Evolutionary conservation across 371 early-diverging fungal genomes (phyloP).

Genomic region (Mortierella sp.): DNA sequence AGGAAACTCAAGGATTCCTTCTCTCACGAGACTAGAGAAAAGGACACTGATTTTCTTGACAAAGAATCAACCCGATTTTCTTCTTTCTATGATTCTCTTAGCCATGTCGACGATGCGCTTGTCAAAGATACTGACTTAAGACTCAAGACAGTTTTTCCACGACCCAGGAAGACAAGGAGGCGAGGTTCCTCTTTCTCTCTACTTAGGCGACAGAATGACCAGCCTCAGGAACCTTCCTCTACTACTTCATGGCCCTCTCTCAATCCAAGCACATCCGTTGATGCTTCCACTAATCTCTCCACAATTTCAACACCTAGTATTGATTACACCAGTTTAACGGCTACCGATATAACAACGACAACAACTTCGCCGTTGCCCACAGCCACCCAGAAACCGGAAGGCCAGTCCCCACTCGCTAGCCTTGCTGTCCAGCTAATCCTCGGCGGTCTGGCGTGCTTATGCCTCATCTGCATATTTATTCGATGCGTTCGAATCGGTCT

Average conservation of each 20-base stretch:
- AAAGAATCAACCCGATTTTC: background rate
- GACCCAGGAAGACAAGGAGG: background rate
- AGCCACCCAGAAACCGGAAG: background rate
- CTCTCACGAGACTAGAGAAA: background rate
- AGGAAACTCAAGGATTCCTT: background rate
- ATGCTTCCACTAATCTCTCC: background rate
- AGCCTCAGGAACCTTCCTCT: background rate
- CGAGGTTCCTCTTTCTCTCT: background rate
- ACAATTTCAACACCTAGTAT: background rate
- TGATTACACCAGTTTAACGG: background rate
- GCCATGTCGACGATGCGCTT: background rate
- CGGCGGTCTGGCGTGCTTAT: constrained; percentile 13
- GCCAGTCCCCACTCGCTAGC: constrained; percentile 28
- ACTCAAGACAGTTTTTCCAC: background rate
- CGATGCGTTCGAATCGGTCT: constrained; percentile 26
- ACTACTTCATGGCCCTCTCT: background rate
- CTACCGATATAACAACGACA: background rate
- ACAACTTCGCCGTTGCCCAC: constrained; percentile 9
- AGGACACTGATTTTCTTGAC: background rate
- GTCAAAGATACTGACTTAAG: background rate
- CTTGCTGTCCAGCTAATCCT: constrained; percentile 28
- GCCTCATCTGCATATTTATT: constrained; percentile 15
- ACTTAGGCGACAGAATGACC: background rate
- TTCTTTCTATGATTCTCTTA: background rate
- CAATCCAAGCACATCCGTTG: background rate